Base-by-base conservation (phyloP, 495 filamentous ascomycete genomes). In the Tuber umbilicatum region DNA sequence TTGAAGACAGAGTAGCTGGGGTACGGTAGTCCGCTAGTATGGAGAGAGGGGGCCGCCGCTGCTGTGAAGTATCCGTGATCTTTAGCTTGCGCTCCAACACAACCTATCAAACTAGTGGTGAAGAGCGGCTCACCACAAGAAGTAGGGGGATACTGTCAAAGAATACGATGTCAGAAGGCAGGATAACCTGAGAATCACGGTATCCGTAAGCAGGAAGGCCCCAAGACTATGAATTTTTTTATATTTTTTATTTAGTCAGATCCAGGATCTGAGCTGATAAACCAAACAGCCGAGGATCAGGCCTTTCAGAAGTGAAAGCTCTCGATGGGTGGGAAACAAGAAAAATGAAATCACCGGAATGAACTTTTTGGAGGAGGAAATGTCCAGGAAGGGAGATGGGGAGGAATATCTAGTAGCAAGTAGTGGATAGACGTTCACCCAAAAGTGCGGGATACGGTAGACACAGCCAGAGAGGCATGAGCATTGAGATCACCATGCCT, bases 401-500 rank as follows among this genome's bases (percentile, higher is more conserved):
- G 40, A 41, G 73, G 68, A 47, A 19, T 47, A 77, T 70, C 41
- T 38, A 50, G 42, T 38, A 27, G 68, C 69, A 75, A 74, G 7
- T 16, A 68, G 47, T 10, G 31, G 68, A 45, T 68, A 70, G 39
- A 35, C 23, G 19, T 27, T 23, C 64, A 27, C n/a, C 55, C 27
- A 78, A 47, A 73, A 73, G 40, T 10, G 71, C 45, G 5, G 16
- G 42, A 74, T 43, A n/a, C n/a, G n/a, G n/a, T n/a, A 70, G 70
- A 70, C 40, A 70, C 50, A 69, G 73, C 40, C 76, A 78, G 73
- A 78, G 73, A 70, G 35, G 10, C 43, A 38, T 64, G 69, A 38
- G 74, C 70, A 43, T 37, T 76, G 4, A 17, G 55, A 35, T 35
- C 55, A 35, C 55, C 55, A 64, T 64, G 55, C 27, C 27, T 64